Percentiles rank a stretch among this genome's conserved stretches.
These are phyloP conservation scores for Scytalidium lignicola DNA, from an alignment of 2,329 filamentous ascomycete species.

Conservation along the genomic window DNA sequence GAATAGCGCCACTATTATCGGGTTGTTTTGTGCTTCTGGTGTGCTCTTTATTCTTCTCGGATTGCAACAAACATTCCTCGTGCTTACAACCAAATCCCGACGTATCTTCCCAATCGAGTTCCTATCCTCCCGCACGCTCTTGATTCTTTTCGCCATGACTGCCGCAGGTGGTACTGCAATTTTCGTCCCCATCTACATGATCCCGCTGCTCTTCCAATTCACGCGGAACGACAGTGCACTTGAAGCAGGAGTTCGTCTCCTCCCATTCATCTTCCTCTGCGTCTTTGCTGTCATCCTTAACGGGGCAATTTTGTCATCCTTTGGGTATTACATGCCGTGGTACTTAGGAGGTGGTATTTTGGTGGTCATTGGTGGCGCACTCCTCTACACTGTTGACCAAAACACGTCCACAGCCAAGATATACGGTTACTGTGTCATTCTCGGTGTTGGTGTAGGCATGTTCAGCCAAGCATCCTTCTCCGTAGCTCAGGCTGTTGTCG, in stretches of 20 bases:
- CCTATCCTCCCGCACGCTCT: constrained; percentile 31
- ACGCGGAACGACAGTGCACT: constrained; percentile 43
- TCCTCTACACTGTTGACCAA: constrained; percentile 27
- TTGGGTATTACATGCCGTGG: constrained; percentile 35
- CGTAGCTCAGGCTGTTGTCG: constrained; percentile 32
- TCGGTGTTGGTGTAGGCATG: constrained; percentile 35
- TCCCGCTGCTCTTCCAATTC: constrained; percentile 47
- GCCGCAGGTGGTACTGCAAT: constrained; percentile 19
- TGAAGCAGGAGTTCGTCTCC: constrained; percentile 33
- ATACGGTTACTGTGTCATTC: constrained; percentile 32
- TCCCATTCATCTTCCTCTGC: constrained; percentile 32
- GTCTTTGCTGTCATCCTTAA: constrained; percentile 29
- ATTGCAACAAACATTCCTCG: constrained; percentile 20
- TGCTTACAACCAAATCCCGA: constrained; percentile 20
- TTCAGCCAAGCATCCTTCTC: constrained; percentile 32
- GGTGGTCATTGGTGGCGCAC: constrained; percentile 27
- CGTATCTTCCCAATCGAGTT: constrained; percentile 27
- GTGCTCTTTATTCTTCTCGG: constrained; percentile 25
- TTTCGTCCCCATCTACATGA: constrained; percentile 27
- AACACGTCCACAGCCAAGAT: constrained; percentile 20
- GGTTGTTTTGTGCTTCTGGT: constrained; percentile 38
- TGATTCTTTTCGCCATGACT: constrained; percentile 32
- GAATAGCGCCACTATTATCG: constrained; percentile 22
- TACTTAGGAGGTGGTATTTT: constrained; percentile 31
- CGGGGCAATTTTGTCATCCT: constrained; percentile 27